Evolutionary conservation across 1,284 basidiomycete species (phyloP), one percentile per base, ranked within the genome.

Genomic region (Sporisorium reilianum): DNA sequence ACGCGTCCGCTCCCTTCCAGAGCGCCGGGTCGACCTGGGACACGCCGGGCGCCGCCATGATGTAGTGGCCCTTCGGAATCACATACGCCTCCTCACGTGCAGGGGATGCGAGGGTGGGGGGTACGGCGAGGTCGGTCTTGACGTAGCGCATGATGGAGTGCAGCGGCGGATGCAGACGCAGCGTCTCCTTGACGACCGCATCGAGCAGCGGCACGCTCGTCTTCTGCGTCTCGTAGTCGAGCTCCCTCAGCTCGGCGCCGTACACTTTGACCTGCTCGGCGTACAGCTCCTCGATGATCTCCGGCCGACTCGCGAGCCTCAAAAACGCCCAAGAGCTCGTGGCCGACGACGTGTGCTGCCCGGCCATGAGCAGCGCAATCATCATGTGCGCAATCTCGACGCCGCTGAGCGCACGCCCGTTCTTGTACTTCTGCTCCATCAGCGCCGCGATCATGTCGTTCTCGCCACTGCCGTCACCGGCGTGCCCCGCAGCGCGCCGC

Each of bases 341-440:
- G 0, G 96, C 92, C 20, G 94, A 95, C 78, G 92, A 93, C 0
- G 97, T 99, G 87, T 99, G 97, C 86, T 99, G 97, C 26, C 97
- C 97, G 41, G 96, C 96, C 85, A 86, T 86, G n/a, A 87, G 80
- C n/a, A 86, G 72, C 1, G 86, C 86, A 61, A 87, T 86, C 92
- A 99, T 91, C 84, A 98, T 95, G 83, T 98, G 96, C 0, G 97
- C 94, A 71, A 99, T 92, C 85, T 98, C 95, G 75, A 93, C 91
- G 82, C 98, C 94, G 53, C 88, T 89, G 34, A 99, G 89, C 1
- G 88, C 84, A 42, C 89, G 88, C 51, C 97, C 97, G 81, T 91
- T 89, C 80, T 93, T 93, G 87, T 99, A 99, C 53, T 87, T 89
- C 84, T 95, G 93, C 75, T 90, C 88, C 87, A 92, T 89, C 26